A percentile compares a stretch with the other conserved stretches of the same genome.
Conservation (phyloP, 1,139 yeast genomes). For the Candida albicans region DNA sequence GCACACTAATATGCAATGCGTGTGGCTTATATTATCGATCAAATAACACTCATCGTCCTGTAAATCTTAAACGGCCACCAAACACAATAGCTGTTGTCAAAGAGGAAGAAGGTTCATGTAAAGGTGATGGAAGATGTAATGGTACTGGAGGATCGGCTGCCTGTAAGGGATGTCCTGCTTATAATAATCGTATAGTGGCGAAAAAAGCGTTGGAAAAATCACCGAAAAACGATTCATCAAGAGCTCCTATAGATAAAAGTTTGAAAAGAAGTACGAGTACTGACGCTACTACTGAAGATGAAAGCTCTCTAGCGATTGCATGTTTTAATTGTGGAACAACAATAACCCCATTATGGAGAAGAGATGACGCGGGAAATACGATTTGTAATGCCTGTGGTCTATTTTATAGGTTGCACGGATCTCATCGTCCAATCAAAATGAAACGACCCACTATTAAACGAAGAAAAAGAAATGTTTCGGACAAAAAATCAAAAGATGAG, state of each 20-base stretch:
- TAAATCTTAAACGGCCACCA: constrained; percentile 68
- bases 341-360: constrained; percentile 84
- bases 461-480: constrained; percentile 52
- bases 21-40: constrained; percentile 63
- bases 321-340: constrained; percentile 84
- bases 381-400: constrained; percentile 90
- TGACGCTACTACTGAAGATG: constrained; percentile 11
- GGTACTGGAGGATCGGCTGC: constrained; percentile 85
- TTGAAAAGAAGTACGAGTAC: background rate
- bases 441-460: constrained; percentile 73
- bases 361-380: constrained; percentile 78
- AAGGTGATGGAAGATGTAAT: constrained; percentile 82
- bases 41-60: constrained; percentile 54
- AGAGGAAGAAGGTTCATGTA: constrained; percentile 61
- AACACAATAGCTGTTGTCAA: constrained; percentile 49
- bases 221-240: constrained; percentile 3
- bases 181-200: constrained; percentile 60
- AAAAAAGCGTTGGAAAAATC: constrained; percentile 17
- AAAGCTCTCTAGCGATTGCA: constrained; percentile 60
- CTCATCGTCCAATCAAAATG: constrained; percentile 76
- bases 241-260: background rate
- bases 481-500: constrained; percentile 13
- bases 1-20: constrained; percentile 69
- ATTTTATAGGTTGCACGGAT: constrained; percentile 74
- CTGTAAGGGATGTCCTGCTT: constrained; percentile 83